Percentiles rank a stretch among this genome's conserved stretches.
phyloP scores from a whole-genome alignment of 106 monocot species.

The Dactylorhiza incarnata region DNA sequence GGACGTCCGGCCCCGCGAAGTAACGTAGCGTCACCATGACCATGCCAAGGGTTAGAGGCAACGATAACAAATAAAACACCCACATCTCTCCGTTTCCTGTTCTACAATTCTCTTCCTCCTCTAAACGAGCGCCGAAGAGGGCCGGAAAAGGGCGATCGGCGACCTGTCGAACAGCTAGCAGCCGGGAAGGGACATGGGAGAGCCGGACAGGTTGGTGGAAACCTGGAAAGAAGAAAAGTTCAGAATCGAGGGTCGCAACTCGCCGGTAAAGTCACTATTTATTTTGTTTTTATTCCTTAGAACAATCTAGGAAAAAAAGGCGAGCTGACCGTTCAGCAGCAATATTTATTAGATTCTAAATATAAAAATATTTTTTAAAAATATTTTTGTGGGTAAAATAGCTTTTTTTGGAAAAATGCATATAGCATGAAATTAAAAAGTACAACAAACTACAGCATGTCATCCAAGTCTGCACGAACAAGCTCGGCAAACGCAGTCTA shows the following conservation, averaged over 20 bases:
- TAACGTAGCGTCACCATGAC: constrained; percentile 80
- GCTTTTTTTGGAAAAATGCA: no score
- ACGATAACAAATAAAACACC: constrained; percentile 95
- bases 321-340: no score
- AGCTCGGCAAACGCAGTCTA: no score
- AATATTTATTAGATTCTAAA: no score
- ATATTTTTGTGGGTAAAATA: no score
- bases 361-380: no score
- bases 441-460: no score
- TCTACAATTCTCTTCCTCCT: background rate
- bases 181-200: background rate
- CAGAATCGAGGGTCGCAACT: background rate
- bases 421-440: no score
- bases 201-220: background rate
- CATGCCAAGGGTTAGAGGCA: constrained; percentile 90
- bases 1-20: constrained; percentile 90
- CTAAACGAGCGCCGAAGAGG: background rate
- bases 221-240: background rate
- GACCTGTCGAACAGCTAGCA: background rate
- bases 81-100: constrained; percentile 46
- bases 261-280: background rate
- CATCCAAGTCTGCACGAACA: no score
- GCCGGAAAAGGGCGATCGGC: background rate
- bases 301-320: no score
- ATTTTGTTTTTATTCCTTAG: no score